A percentile compares a stretch with the other conserved stretches of the same genome.
Evolutionary conservation across 75 land plant genomes (phyloP).

Genomic region (Gnetum montanum): DNA sequence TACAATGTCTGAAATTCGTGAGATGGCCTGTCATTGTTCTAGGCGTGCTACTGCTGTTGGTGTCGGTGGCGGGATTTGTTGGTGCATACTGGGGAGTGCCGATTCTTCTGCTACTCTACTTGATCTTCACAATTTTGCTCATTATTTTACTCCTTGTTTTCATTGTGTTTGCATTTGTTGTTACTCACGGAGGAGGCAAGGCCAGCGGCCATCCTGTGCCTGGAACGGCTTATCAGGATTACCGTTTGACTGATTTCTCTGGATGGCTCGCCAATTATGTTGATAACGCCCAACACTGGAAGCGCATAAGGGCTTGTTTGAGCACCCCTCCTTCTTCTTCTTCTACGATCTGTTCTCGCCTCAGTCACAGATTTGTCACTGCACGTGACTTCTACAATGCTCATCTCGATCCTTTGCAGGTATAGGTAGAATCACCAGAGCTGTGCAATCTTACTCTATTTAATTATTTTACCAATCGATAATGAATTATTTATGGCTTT

Average conservation of each 20-base stretch:
- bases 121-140: slow-evolving; percentile 36
- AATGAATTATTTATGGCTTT: neutral
- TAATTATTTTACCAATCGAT: neutral
- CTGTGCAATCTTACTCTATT: neutral
- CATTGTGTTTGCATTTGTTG: slow-evolving; percentile 41
- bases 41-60: slow-evolving; percentile 38
- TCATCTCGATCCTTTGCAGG: slow-evolving; percentile 47
- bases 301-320: slow-evolving; percentile 43
- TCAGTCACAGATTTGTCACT: slow-evolving; percentile 30
- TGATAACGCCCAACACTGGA: slow-evolving; percentile 29
- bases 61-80: slow-evolving; percentile 33
- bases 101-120: slow-evolving; percentile 32
- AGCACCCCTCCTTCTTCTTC: too few species aligned
- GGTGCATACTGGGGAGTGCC: slow-evolving; percentile 35
- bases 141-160: slow-evolving; percentile 34
- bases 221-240: slow-evolving; percentile 44
- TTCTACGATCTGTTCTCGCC: slow-evolving; percentile 22
- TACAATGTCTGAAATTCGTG: slow-evolving; percentile 32
- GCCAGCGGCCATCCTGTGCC: slow-evolving; percentile 31
- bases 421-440: slow-evolving; percentile 5
- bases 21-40: slow-evolving; percentile 48
- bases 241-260: slow-evolving; percentile 50
- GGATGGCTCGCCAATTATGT: slow-evolving; percentile 53
- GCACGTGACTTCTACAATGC: slow-evolving; percentile 49
- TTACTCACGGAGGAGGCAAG: slow-evolving; percentile 19